Percentiles rank a stretch among this genome's conserved stretches.
phyloP scores from a whole-genome alignment of 805 yeast species.

The Jamesozyma spencerorum region DNA sequence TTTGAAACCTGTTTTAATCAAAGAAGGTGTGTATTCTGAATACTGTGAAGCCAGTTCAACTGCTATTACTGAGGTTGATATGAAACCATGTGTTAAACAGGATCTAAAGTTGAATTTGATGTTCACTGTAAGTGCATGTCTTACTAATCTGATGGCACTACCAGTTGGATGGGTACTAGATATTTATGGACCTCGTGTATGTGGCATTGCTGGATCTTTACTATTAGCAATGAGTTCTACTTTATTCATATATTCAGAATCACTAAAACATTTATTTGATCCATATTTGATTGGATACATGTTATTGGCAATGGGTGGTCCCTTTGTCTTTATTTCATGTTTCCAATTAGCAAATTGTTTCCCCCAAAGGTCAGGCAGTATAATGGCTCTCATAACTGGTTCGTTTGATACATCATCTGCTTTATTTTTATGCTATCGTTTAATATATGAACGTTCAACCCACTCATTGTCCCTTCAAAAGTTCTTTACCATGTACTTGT shows the following conservation, averaged over 20 bases:
- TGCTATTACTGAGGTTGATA: background rate
- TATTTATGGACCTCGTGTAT: conserved; percentile 65
- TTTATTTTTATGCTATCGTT: conserved; percentile 63
- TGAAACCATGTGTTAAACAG: conserved; percentile 54
- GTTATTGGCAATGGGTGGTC: conserved; percentile 80
- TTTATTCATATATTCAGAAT: conserved; percentile 11
- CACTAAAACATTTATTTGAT: conserved; percentile 34
- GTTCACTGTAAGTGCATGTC: conserved; percentile 80
- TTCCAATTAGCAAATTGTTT: conserved; percentile 85
- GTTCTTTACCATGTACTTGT: conserved; percentile 59
- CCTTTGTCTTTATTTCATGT: conserved; percentile 82
- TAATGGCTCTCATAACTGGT: conserved; percentile 81
- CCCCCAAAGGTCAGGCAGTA: conserved; percentile 72
- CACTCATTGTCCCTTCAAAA: conserved; percentile 32
- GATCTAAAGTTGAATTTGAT: conserved; percentile 73
- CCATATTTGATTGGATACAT: conserved; percentile 69
- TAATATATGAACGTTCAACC: conserved; percentile 41
- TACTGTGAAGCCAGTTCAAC: conserved; percentile 38
- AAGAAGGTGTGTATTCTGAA: conserved; percentile 66
- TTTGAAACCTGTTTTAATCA: conserved; percentile 68
- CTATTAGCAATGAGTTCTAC: conserved; percentile 50
- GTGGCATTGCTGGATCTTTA: conserved; percentile 65
- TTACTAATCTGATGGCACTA: conserved; percentile 75
- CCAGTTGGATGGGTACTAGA: conserved; percentile 78
- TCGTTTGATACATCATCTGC: conserved; percentile 93